Evolutionary conservation across 2,329 filamentous ascomycete species (phyloP).

Genomic region (Ilyonectria destructans): DNA sequence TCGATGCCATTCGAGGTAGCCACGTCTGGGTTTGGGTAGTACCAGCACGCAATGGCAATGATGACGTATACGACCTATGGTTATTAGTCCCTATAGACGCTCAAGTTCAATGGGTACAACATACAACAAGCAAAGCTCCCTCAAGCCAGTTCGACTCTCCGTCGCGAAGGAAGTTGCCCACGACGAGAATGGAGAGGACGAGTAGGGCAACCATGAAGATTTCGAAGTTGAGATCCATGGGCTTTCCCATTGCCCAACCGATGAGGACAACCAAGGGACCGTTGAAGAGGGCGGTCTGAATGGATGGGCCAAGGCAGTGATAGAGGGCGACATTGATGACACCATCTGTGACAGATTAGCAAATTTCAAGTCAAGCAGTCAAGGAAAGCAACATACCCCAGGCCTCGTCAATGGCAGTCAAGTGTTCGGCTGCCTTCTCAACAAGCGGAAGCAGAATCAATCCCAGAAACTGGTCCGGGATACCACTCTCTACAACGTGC

Average conservation of each 20-base stretch:
- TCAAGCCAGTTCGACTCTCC: constrained; percentile 85
- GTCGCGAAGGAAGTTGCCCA: constrained; percentile 83
- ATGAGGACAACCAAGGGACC: constrained; percentile 81
- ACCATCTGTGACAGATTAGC: constrained; percentile 59
- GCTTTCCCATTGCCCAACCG: constrained; percentile 76
- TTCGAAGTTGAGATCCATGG: constrained; percentile 82
- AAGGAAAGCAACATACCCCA: constrained; percentile 58
- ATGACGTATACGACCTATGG: constrained; percentile 59
- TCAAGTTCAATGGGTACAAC: background rate
- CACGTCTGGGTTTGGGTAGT: constrained; percentile 61
- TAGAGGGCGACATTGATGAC: constrained; percentile 80
- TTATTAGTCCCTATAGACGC: background rate
- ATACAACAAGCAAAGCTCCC: constrained; percentile 77
- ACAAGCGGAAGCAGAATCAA: constrained; percentile 78
- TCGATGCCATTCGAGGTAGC: constrained; percentile 54
- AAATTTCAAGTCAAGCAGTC: rapidly evolving
- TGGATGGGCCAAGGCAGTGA: constrained; percentile 81
- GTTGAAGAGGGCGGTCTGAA: constrained; percentile 84
- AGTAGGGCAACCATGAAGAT: constrained; percentile 83
- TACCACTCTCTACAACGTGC: constrained; percentile 57
- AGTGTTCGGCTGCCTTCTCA: constrained; percentile 80
- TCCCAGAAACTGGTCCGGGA: constrained; percentile 58
- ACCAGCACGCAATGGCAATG: constrained; percentile 63
- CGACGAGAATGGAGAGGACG: constrained; percentile 82
- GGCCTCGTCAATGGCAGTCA: constrained; percentile 80